Evolutionary conservation across 805 yeast genomes (phyloP).

Genomic region (Wickerhamomyces tratensis): DNA sequence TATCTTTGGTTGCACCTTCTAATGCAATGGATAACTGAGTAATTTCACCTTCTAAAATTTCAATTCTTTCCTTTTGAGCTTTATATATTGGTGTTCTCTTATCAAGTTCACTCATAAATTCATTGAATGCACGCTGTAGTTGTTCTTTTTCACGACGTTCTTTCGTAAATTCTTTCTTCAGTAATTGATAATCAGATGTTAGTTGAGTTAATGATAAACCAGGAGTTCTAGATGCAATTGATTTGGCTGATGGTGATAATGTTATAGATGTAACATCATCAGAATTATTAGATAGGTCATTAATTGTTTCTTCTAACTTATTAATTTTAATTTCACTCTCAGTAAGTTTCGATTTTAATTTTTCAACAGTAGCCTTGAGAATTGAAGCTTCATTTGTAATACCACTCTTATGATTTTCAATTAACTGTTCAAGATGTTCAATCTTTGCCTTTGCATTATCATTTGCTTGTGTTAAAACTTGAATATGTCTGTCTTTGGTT

Average conservation of each 20-base stretch:
- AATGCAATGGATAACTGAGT: constrained; percentile 43
- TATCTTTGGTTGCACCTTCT: constrained; percentile 43
- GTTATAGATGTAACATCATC: constrained; percentile 13
- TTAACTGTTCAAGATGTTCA: constrained; percentile 37
- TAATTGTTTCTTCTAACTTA: constrained; percentile 35
- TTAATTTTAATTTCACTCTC: constrained; percentile 32
- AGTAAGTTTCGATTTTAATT: constrained; percentile 40
- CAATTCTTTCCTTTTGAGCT: constrained; percentile 53
- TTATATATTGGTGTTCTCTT: constrained; percentile 66
- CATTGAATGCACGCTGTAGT: constrained; percentile 61
- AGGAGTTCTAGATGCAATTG: constrained; percentile 32
- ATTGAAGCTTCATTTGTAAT: constrained; percentile 46
- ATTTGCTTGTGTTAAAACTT: constrained; percentile 43
- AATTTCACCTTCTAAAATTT: constrained; percentile 45
- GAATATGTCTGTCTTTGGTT: constrained; percentile 50
- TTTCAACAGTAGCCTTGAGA: constrained; percentile 45
- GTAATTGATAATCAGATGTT: constrained; percentile 50
- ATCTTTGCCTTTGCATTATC: constrained; percentile 44
- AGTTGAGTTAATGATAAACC: constrained; percentile 60
- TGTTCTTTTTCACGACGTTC: constrained; percentile 66
- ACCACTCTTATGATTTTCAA: constrained; percentile 10
- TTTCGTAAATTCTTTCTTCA: constrained; percentile 55
- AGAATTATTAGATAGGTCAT: constrained; percentile 21
- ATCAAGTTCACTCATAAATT: constrained; percentile 68
- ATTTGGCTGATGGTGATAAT: constrained; percentile 50